Percentiles rank a stretch among this genome's conserved stretches.
Evolutionary conservation across 2,329 filamentous ascomycete genomes (phyloP).

Genomic region (Xylariaceae sp.): DNA sequence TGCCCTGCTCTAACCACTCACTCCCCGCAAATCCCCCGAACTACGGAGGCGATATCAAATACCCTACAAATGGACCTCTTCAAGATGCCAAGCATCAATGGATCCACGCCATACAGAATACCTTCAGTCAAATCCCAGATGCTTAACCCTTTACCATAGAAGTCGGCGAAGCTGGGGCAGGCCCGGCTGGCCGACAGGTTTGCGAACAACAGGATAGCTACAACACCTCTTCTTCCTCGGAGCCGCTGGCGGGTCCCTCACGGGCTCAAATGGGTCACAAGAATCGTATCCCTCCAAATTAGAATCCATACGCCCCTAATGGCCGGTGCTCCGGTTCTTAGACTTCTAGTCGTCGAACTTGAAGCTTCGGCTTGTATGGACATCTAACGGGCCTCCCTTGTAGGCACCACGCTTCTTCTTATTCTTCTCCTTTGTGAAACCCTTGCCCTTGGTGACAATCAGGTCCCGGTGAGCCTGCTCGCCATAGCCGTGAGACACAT

Average conservation of each 20-base stretch:
- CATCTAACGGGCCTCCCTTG: conserved; percentile 82
- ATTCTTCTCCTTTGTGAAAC: conserved; percentile 99
- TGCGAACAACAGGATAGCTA: neutral
- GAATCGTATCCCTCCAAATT: neutral
- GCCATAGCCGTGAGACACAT: conserved; percentile 80
- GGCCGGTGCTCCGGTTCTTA: conserved; percentile 12
- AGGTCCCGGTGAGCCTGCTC: conserved; percentile 83
- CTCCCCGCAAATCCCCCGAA: neutral
- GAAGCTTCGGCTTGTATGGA: conserved; percentile 73
- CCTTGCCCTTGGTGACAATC: conserved; percentile 87
- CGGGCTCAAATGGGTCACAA: neutral
- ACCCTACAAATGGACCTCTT: neutral
- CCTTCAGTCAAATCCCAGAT: neutral
- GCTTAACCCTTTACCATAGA: conserved; percentile 7
- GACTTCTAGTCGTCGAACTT: conserved; percentile 83
- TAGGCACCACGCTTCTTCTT: conserved; percentile 94
- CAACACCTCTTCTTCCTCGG: conserved; percentile 4
- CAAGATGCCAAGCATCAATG: neutral
- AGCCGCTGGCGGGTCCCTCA: neutral
- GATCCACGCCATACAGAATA: neutral
- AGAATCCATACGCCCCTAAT: conserved; percentile 3
- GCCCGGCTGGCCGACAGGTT: neutral
- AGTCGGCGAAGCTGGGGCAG: conserved; percentile 2
- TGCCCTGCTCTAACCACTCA: neutral
- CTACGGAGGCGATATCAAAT: neutral